Evolutionary conservation across 306 rosid genomes (phyloP).

Genomic region (Erythrophleum fordii): DNA sequence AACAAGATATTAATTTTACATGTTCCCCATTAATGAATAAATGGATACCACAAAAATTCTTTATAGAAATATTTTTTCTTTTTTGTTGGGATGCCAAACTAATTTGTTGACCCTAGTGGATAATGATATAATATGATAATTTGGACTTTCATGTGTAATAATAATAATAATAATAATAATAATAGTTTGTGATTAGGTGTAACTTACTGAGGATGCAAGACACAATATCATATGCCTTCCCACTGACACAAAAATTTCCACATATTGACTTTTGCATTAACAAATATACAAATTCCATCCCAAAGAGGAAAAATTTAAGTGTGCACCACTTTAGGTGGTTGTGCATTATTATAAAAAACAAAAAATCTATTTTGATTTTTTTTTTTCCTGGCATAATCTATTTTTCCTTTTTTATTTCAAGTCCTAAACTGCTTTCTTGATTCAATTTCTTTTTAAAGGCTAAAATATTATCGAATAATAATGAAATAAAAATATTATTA

Average conservation of each 20-base stretch:
- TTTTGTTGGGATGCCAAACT: not conserved
- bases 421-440: no score
- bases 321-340: constrained; percentile 20
- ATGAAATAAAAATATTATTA: no score
- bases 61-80: not conserved
- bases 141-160: not conserved
- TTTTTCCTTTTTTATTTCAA: no score
- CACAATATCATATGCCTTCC: not conserved
- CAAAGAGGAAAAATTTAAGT: not conserved
- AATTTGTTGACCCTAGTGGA: not conserved
- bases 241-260: not conserved
- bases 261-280: constrained; percentile 7
- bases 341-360: not conserved
- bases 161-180: not conserved
- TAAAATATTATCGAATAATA: no score
- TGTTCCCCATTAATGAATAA: not conserved
- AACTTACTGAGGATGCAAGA: not conserved
- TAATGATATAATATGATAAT: not conserved
- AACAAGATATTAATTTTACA: not conserved
- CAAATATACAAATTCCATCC: not conserved
- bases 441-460: no score
- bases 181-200: not conserved
- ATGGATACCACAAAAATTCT: not conserved
- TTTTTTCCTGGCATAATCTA: no score
- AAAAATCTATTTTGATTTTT: no score